Conservation (phyloP, 345 rosid genomes). For the Acer yangbiense region DNA sequence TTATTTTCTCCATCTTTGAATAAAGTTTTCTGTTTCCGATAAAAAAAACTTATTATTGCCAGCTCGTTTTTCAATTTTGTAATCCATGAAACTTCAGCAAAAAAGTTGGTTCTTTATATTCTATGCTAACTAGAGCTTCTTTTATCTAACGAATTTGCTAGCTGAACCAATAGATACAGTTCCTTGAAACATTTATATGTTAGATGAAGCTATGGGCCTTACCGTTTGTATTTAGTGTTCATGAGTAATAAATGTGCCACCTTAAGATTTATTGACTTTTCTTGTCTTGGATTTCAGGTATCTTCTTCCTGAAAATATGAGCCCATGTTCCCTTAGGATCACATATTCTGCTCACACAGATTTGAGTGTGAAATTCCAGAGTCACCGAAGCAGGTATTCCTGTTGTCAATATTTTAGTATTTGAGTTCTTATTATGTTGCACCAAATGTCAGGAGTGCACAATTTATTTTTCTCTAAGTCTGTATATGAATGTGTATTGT, state of each 20-base stretch:
- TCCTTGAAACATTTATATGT: constrained; percentile 10
- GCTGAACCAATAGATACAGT: constrained; percentile 9
- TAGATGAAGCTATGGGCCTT: background rate
- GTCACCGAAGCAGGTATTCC: constrained; percentile 91
- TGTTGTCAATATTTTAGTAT: background rate
- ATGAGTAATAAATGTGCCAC: constrained; percentile 3
- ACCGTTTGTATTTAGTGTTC: background rate
- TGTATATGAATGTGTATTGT: background rate
- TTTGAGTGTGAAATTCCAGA: constrained; percentile 96
- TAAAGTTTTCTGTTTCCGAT: too few species aligned
- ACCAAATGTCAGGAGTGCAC: background rate
- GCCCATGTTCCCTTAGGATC: constrained; percentile 82
- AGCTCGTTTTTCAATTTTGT: constrained; percentile 1
- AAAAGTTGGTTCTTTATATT: background rate
- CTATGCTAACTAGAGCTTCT: background rate
- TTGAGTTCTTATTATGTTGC: constrained; percentile 1
- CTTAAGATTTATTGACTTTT: constrained; percentile 16
- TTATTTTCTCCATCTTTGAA: too few species aligned
- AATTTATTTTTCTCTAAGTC: background rate
- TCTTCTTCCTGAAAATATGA: constrained; percentile 76
- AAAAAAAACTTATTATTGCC: constrained; percentile 1
- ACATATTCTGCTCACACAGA: constrained; percentile 99
- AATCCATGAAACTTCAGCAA: constrained; percentile 10
- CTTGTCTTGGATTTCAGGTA: constrained; percentile 52
- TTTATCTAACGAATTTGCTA: background rate